phyloP scores from a whole-genome alignment of 1,284 basidiomycete species.

The Ceratobasidium sp. region DNA sequence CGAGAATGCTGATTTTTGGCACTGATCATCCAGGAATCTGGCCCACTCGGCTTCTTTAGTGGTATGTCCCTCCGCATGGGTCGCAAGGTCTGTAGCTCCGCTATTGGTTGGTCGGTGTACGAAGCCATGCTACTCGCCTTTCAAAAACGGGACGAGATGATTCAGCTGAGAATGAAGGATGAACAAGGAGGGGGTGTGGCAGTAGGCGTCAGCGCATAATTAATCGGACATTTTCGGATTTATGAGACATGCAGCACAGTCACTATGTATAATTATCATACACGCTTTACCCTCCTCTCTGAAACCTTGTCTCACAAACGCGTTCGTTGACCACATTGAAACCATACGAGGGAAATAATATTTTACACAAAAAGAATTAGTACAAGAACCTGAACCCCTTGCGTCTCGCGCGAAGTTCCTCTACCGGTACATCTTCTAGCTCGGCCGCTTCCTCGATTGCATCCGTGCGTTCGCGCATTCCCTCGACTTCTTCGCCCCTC shows the following conservation, averaged over 20 bases:
- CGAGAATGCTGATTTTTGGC: background rate
- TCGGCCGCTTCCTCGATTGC: conserved; percentile 32
- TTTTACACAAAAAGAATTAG: background rate
- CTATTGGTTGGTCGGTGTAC: conserved; percentile 93
- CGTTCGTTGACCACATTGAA: background rate
- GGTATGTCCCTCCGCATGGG: conserved; percentile 85
- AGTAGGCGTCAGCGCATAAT: conserved; percentile 5
- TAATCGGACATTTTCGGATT: background rate
- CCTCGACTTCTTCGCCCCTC: conserved; percentile 27
- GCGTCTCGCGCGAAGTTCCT: conserved; percentile 22
- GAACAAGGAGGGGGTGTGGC: background rate
- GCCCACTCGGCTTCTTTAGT: conserved; percentile 83
- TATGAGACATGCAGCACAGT: conserved; percentile 16
- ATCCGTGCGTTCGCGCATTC: conserved; percentile 24
- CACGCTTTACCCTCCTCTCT: background rate
- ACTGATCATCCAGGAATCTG: conserved; percentile 70
- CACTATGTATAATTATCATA: conserved; percentile 17
- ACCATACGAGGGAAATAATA: background rate
- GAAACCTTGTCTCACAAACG: background rate
- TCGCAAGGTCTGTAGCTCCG: conserved; percentile 89
- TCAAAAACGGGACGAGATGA: conserved; percentile 20
- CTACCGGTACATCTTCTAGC: conserved; percentile 28
- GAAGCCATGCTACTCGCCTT: conserved; percentile 72
- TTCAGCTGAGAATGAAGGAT: background rate
- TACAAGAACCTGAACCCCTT: conserved; percentile 40